phyloP scores from a whole-genome alignment of 805 yeast species.

The Yarrowia sp. region DNA sequence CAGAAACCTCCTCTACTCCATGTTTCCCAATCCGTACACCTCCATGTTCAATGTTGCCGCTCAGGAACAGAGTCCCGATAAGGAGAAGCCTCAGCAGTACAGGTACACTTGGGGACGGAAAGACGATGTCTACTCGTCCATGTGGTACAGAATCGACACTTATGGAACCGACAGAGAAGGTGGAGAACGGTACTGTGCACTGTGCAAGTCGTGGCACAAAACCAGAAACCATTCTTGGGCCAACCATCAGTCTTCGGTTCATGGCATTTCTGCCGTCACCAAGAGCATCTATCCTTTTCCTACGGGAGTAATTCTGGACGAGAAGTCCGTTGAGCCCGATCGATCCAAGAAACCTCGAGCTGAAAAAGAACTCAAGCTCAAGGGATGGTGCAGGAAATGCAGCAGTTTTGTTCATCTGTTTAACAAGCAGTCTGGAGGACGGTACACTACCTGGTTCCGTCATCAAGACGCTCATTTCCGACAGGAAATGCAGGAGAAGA shows the following conservation, averaged over 20 bases:
- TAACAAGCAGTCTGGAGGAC: conserved; percentile 13
- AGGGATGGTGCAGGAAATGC: conserved; percentile 3
- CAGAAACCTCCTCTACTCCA: conserved; percentile 8
- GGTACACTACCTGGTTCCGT: conserved; percentile 3
- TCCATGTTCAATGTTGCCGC: background rate
- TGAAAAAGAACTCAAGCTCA: background rate
- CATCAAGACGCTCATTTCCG: conserved; percentile 6
- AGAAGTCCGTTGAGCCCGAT: background rate
- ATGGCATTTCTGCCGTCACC: conserved; percentile 12
- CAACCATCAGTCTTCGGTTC: background rate
- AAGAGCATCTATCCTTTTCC: conserved; percentile 16
- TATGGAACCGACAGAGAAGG: conserved; percentile 2
- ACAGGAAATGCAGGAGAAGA: conserved; percentile 3
- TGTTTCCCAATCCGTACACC: conserved; percentile 1
- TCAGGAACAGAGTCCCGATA: background rate
- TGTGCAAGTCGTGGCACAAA: conserved; percentile 19
- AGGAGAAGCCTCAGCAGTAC: conserved; percentile 1
- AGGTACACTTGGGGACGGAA: conserved; percentile 9
- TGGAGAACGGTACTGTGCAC: conserved; percentile 7
- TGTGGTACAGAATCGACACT: conserved; percentile 17
- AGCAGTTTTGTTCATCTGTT: background rate
- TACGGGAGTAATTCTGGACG: background rate
- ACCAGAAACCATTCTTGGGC: conserved; percentile 17
- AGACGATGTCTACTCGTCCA: conserved; percentile 11
- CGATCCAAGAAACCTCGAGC: background rate